Base-by-base conservation (phyloP, 169 alveolate species). In the Plasmodium knowlesi region DNA sequence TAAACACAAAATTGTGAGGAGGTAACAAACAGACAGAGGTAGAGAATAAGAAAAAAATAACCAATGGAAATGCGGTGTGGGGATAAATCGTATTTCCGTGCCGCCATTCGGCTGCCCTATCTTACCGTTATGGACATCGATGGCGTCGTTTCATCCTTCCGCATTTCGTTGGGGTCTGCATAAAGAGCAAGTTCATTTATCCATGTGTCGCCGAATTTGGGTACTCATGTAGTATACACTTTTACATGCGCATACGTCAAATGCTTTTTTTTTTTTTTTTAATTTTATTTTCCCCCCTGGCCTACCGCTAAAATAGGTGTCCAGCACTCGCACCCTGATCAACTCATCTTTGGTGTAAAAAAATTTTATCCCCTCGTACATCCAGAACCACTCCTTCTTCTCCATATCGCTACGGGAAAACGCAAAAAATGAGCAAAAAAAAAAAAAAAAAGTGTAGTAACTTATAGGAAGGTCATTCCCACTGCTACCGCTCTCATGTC, bases 51-150 rank as follows among this genome's bases (percentile, higher is more conserved):
- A 4, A 46, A 5, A 43, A 37, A 25, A 5, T 19, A 16, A 32
- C 53, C 61, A 80, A 53, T 25, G 37, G 53, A 22, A 32, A 43
- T n/a, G 14, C 54, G n/a, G 50, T 10, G 67, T 43, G 30, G 3
- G 16, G n/a, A 67, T 1, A 22, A 67, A 67, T n/a, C 14, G 76
- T 25, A 28, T 19, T 22, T 16, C 37, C 76, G 37, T 3, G 12
- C 5, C 61, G 5, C 37, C 76, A 19, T 25, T 67, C 32, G 41
- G 30, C 76, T 46, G 22, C 57, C 30, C 53, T 43, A 41, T 39
- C n/a, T 85, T 85, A 85, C 93, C 79, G 93, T 85, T 32, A 85
- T 85, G n/a, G 93, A 85, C 93, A 85, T 85, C 32, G 93, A 85
- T n/a, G 93, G 93, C 12, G 70, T 32, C 41, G 93, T 46, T 19